These are phyloP conservation scores for Reutealis trisperma DNA, from an alignment of 345 rosid species.

Conservation along the genomic window DNA sequence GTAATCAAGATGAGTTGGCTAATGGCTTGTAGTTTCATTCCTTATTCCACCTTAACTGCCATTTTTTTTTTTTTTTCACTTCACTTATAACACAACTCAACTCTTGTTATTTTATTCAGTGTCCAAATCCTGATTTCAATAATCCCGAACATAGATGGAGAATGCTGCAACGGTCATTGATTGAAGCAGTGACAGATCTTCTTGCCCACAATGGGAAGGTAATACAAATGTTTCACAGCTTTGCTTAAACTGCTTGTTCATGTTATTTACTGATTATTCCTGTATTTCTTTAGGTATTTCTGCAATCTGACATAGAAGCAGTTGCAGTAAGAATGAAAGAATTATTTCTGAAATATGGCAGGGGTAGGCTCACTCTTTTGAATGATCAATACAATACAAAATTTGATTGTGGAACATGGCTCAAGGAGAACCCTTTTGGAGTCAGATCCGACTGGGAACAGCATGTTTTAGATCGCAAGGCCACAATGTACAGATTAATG, in stretches of 20 bases:
- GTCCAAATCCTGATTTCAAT: constrained; percentile 77
- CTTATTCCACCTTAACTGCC: not conserved
- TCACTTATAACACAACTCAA: not conserved
- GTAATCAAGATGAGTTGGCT: not conserved
- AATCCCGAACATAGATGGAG: constrained; percentile 64
- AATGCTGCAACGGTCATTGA: constrained; percentile 60
- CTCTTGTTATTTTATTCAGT: constrained; percentile 33
- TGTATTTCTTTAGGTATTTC: constrained; percentile 46
- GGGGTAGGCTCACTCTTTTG: constrained; percentile 42
- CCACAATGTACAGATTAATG: constrained; percentile 60
- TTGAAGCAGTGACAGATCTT: constrained; percentile 61
- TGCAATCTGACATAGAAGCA: constrained; percentile 64
- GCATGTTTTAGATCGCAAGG: constrained; percentile 56
- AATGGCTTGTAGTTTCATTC: constrained; percentile 1
- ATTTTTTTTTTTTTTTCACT: not conserved
- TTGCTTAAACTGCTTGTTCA: not conserved
- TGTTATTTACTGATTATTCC: constrained; percentile 5
- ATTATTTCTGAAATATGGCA: constrained; percentile 49
- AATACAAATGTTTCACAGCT: not conserved
- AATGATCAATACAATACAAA: constrained; percentile 18
- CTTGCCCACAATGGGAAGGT: constrained; percentile 63
- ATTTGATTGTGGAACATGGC: constrained; percentile 39
- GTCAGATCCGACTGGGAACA: constrained; percentile 69
- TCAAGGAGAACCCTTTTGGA: constrained; percentile 64
- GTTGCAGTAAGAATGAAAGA: constrained; percentile 58